Base-by-base conservation (phyloP, 176 grass and related monocot genomes). In the Eragrostis nindensis region DNA sequence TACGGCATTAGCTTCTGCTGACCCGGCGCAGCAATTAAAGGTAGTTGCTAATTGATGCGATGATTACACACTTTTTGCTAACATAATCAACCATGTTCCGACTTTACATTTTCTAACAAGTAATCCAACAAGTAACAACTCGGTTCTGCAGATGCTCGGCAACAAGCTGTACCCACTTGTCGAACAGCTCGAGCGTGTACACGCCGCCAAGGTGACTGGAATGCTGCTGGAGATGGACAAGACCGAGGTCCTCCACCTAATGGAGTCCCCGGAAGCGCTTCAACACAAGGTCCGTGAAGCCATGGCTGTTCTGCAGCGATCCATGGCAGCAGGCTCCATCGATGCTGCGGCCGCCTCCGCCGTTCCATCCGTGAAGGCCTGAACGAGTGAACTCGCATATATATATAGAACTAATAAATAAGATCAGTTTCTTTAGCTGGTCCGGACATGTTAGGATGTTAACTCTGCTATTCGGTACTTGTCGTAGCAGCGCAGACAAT, bases 221-320 rank as follows among this genome's bases (percentile, higher is more conserved):
- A 93, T 93, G 91, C 60, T 90, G n/a, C 74, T 90, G 1, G 91
- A 93, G 70, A 87, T 93, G 84, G 80, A 79, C 66, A 82, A 87
- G 74, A 74, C 53, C 4, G 87, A 87, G 32, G 77, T 90, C 6
- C 49, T 90, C 1, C 44, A 87, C 27, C 81, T 93, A 21, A 62
- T 90, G 7, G 81, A 87, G 61, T 90, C 81, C 21, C 84, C 76
- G 5, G 83, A 84, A 17, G 71, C 53, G 24, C 76, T 93, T n/a
- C 73, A 39, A n/a, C 53, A 19, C 15, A 90, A 79, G 52, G 84
- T 90, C 9, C 11, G 8, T 15, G 87, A 87, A 39, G 84, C 87
- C 45, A 65, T 93, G 72, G 43, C 49, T 40, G 72, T 79, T 62
- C 52, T 90, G 26, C 66, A 70, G 38, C 46, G 62, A 18, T 54